phyloP scores from a whole-genome alignment of 768 basidiomycete species.

The Panaeolus papilionaceus region DNA sequence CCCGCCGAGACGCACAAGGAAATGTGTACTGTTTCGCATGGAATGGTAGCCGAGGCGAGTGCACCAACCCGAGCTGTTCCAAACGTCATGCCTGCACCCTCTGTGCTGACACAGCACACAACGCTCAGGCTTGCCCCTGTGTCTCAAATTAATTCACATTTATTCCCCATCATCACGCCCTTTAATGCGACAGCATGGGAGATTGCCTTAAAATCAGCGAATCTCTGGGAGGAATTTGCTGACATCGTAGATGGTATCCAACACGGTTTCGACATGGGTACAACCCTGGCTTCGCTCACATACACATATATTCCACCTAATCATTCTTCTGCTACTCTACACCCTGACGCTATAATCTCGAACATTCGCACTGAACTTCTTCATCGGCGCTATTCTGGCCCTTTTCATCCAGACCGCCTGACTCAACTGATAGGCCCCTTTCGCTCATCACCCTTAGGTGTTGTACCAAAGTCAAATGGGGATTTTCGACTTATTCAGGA shows the following conservation, averaged over 20 bases:
- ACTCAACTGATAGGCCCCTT: slow-evolving; percentile 47
- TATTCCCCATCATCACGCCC: slow-evolving; percentile 38
- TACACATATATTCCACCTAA: slow-evolving; percentile 38
- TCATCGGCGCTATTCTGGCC: slow-evolving; percentile 36
- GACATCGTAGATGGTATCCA: slow-evolving; percentile 39
- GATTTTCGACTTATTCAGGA: slow-evolving; percentile 40
- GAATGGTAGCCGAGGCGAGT: background rate
- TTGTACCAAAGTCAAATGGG: slow-evolving; percentile 41
- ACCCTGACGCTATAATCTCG: slow-evolving; percentile 34
- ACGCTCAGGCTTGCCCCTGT: slow-evolving; percentile 33
- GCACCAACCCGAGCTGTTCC: background rate
- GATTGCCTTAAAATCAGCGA: slow-evolving; percentile 24
- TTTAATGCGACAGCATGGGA: slow-evolving; percentile 29
- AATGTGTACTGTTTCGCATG: slow-evolving; percentile 7
- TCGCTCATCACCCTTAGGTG: slow-evolving; percentile 42
- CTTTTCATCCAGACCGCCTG: slow-evolving; percentile 33
- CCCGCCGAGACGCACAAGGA: background rate
- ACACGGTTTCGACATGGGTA: slow-evolving; percentile 44
- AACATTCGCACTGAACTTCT: slow-evolving; percentile 41
- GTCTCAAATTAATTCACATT: slow-evolving; percentile 29
- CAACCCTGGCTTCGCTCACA: slow-evolving; percentile 20
- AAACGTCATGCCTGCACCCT: slow-evolving; percentile 36
- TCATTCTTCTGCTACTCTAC: slow-evolving; percentile 36
- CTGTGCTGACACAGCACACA: slow-evolving; percentile 34
- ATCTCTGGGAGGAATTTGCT: slow-evolving; percentile 29